Evolutionary conservation across 1,284 basidiomycete genomes (phyloP).

Genomic region (Tetrapyrgos nigripes): DNA sequence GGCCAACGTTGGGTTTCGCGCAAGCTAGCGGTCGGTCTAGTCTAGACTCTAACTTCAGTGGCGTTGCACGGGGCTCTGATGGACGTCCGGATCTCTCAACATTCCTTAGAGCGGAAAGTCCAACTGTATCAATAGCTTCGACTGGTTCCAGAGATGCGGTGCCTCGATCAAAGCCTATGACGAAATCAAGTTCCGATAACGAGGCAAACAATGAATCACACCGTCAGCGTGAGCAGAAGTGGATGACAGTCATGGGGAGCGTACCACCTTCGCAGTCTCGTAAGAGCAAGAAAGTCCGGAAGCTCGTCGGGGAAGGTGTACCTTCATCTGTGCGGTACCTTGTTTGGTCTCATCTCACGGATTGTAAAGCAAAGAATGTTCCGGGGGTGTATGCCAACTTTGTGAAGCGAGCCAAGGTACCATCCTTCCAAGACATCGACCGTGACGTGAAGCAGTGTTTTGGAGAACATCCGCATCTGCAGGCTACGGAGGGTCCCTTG

Average conservation of each 20-base stretch:
- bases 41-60: conserved; percentile 53
- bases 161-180: conserved; percentile 14
- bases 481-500: conserved; percentile 58
- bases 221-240: conserved; percentile 75
- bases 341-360: conserved; percentile 85
- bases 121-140: conserved; percentile 52
- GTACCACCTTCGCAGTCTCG: conserved; percentile 69
- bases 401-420: conserved; percentile 60
- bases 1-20: conserved; percentile 56
- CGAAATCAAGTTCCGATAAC: conserved; percentile 24
- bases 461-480: conserved; percentile 58
- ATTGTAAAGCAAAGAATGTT: conserved; percentile 73
- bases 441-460: conserved; percentile 62
- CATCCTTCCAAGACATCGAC: conserved; percentile 63
- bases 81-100: conserved; percentile 32
- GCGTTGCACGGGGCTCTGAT: conserved; percentile 36
- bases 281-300: conserved; percentile 87
- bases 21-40: conserved; percentile 47
- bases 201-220: conserved; percentile 66
- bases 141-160: conserved; percentile 10
- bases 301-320: conserved; percentile 80
- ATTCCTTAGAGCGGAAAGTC: conserved; percentile 52
- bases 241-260: conserved; percentile 73
- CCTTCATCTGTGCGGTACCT: conserved; percentile 86
- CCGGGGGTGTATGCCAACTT: conserved; percentile 77